Evolutionary conservation across 768 basidiomycete species (phyloP).

Genomic region (Calocybe cyanea): DNA sequence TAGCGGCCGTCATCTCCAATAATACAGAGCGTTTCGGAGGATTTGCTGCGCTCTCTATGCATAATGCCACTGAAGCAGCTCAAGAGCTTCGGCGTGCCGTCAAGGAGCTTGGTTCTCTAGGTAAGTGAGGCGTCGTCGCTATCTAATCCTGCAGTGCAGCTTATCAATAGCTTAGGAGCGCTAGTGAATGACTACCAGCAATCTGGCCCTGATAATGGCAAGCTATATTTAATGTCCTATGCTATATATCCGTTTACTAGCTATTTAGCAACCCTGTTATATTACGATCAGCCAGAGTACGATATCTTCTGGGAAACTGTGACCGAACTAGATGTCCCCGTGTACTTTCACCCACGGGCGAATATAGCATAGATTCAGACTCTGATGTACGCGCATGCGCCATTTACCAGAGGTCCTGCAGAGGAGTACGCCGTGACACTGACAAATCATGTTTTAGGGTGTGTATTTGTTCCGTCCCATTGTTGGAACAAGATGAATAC

Average conservation of each 20-base stretch:
- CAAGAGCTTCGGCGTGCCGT: slow-evolving; percentile 37
- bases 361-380: slow-evolving; percentile 24
- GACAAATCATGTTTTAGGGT: slow-evolving; percentile 38
- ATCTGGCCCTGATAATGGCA: slow-evolving; percentile 35
- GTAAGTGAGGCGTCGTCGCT: slow-evolving; percentile 10
- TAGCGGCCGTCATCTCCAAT: slow-evolving; percentile 34
- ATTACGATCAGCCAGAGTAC: slow-evolving; percentile 35
- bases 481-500: neutral
- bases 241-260: neutral
- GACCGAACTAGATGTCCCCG: slow-evolving; percentile 33
- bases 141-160: neutral
- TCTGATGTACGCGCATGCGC: slow-evolving; percentile 29
- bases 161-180: slow-evolving; percentile 22
- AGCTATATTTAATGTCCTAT: neutral
- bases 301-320: slow-evolving; percentile 36
- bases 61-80: slow-evolving; percentile 38
- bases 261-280: slow-evolving; percentile 29
- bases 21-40: slow-evolving; percentile 37
- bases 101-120: slow-evolving; percentile 36
- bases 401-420: slow-evolving; percentile 26
- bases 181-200: slow-evolving; percentile 43
- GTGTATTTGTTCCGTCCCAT: neutral
- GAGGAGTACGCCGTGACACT: slow-evolving; percentile 37
- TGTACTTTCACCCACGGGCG: slow-evolving; percentile 34
- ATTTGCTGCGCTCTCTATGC: slow-evolving; percentile 41